Conservation (phyloP, 768 basidiomycete genomes). For the Lepiota subincarnata region DNA sequence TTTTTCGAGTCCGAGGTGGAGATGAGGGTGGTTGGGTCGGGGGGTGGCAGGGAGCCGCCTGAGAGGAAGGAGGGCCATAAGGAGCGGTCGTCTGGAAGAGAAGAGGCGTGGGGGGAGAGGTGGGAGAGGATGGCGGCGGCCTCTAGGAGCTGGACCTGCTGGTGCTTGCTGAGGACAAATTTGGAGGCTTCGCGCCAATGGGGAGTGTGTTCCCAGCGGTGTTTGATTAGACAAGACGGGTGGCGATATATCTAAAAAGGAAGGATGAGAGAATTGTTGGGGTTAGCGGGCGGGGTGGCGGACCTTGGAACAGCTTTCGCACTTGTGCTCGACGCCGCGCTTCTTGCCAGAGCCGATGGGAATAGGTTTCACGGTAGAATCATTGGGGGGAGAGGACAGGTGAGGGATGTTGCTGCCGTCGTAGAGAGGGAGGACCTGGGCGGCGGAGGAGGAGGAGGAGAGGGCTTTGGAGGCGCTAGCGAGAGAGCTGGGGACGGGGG, state of each 20-base stretch:
- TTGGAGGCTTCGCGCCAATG: slow-evolving; percentile 94
- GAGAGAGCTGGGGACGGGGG: slow-evolving; percentile 22
- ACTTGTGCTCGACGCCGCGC: slow-evolving; percentile 82
- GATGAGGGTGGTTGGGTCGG: slow-evolving; percentile 25
- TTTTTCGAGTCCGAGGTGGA: slow-evolving; percentile 20
- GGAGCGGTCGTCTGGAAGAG: slow-evolving; percentile 89
- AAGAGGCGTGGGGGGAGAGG: slow-evolving; percentile 62
- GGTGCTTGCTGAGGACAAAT: slow-evolving; percentile 90
- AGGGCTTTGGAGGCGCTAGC: slow-evolving; percentile 21
- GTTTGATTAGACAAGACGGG: slow-evolving; percentile 93
- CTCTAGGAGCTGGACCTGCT: slow-evolving; percentile 95
- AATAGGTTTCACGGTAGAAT: slow-evolving; percentile 32
- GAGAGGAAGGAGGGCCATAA: slow-evolving; percentile 87
- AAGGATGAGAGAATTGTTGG: neutral
- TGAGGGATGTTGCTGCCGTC: slow-evolving; percentile 22
- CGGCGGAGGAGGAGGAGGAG: slow-evolving; percentile 19
- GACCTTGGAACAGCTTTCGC: slow-evolving; percentile 95
- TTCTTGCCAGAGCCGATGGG: slow-evolving; percentile 52
- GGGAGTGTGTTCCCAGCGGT: slow-evolving; percentile 96
- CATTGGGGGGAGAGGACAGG: slow-evolving; percentile 8
- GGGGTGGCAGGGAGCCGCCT: slow-evolving; percentile 61
- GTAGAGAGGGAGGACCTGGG: slow-evolving; percentile 16
- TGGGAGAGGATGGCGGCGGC: slow-evolving; percentile 95
- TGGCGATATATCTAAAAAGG: slow-evolving; percentile 80
- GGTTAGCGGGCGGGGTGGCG: slow-evolving; percentile 7